phyloP scores from a whole-genome alignment of 2,329 filamentous ascomycete species.

The Immersiporthe knoxdaviesiana region DNA sequence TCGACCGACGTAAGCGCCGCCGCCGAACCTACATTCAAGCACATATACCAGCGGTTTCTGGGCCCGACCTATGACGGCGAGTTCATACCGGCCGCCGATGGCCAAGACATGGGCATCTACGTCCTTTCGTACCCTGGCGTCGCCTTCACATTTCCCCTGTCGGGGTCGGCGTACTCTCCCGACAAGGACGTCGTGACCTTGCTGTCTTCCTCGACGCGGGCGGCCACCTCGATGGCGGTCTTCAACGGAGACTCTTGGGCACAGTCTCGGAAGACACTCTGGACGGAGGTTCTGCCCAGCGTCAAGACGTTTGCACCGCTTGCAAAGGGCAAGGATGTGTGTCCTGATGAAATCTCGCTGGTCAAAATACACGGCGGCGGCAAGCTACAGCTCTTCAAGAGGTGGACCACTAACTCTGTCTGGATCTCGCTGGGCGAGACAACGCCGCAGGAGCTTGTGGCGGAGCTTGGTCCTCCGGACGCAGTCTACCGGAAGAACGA shows the following conservation, averaged over 20 bases:
- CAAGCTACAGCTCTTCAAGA: slow-evolving; percentile 75
- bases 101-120: slow-evolving; percentile 71
- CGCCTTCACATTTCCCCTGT: slow-evolving; percentile 86
- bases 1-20: slow-evolving; percentile 33
- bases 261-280: slow-evolving; percentile 75
- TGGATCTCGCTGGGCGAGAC: slow-evolving; percentile 82
- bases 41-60: slow-evolving; percentile 91
- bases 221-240: slow-evolving; percentile 85
- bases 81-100: slow-evolving; percentile 69
- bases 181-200: slow-evolving; percentile 82
- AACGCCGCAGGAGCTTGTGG: slow-evolving; percentile 87
- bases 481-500: slow-evolving; percentile 93
- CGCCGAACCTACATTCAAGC: slow-evolving; percentile 76
- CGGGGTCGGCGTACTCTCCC: slow-evolving; percentile 73
- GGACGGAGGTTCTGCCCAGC: slow-evolving; percentile 73
- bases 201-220: slow-evolving; percentile 75
- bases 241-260: slow-evolving; percentile 92
- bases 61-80: slow-evolving; percentile 94
- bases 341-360: slow-evolving; percentile 87
- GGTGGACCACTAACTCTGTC: slow-evolving; percentile 67
- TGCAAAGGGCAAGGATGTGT: slow-evolving; percentile 73
- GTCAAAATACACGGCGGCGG: slow-evolving; percentile 79
- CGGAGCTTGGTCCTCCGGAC: slow-evolving; percentile 89
- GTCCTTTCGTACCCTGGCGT: slow-evolving; percentile 93
- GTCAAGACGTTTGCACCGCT: slow-evolving; percentile 72